Percentiles rank a stretch among this genome's conserved stretches.
These are phyloP conservation scores for Calocera cornea DNA, from an alignment of 768 basidiomycete species.

Conservation along the genomic window DNA sequence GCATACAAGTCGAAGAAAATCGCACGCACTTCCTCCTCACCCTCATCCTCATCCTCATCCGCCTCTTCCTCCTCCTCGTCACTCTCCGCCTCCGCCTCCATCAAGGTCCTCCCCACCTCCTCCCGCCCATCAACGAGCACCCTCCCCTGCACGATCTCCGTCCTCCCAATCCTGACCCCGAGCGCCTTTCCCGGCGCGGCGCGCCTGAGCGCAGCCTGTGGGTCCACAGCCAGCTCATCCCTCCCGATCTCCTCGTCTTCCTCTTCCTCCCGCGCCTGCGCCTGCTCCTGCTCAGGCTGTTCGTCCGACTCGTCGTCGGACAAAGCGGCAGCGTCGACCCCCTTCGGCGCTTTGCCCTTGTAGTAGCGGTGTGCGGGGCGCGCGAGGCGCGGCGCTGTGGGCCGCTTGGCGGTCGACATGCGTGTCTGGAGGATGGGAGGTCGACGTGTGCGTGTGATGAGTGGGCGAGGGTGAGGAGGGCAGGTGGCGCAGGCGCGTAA, in stretches of 20 bases:
- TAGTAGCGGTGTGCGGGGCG: slow-evolving; percentile 75
- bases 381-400: slow-evolving; percentile 55
- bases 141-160: slow-evolving; percentile 39
- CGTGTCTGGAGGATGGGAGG: neutral
- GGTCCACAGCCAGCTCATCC: neutral
- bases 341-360: slow-evolving; percentile 44
- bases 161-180: slow-evolving; percentile 9
- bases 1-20: slow-evolving; percentile 11
- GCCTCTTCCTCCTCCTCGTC: slow-evolving; percentile 26
- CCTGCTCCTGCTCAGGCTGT: slow-evolving; percentile 19
- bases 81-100: slow-evolving; percentile 36
- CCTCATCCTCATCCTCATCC: slow-evolving; percentile 23
- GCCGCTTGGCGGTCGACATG: slow-evolving; percentile 6
- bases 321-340: slow-evolving; percentile 7
- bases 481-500: too few relatives aligned
- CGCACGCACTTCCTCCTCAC: slow-evolving; percentile 25
- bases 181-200: neutral
- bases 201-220: neutral
- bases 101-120: slow-evolving; percentile 60
- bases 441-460: neutral
- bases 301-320: slow-evolving; percentile 11
- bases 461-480: neutral
- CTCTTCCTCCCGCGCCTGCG: slow-evolving; percentile 2
- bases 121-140: slow-evolving; percentile 67
- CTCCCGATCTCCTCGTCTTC: slow-evolving; percentile 4